These are phyloP conservation scores for Naumovozyma baii DNA, from an alignment of 805 yeast species.

Conservation along the genomic window DNA sequence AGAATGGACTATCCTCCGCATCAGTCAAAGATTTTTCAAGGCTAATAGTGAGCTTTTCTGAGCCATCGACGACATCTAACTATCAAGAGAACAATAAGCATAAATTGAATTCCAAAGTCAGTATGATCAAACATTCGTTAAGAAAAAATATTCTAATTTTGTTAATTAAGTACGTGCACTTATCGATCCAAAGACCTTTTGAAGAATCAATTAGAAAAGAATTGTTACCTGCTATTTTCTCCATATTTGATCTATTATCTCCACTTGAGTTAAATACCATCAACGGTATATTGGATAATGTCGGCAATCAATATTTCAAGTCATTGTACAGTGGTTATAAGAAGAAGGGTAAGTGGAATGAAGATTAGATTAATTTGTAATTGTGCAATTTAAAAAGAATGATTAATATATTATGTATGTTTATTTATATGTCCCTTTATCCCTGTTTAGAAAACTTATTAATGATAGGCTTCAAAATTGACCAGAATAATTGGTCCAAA, in stretches of 20 bases:
- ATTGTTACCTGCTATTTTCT: conserved; percentile 47
- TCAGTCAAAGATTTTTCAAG: conserved; percentile 47
- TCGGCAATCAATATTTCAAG: conserved; percentile 60
- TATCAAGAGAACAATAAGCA: conserved; percentile 23
- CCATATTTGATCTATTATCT: conserved; percentile 61
- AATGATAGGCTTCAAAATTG: conserved; percentile 12
- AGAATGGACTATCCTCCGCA: conserved; percentile 15
- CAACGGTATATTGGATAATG: conserved; percentile 54
- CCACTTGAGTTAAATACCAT: conserved; percentile 52
- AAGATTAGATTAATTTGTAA: conserved; percentile 28
- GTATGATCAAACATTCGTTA: conserved; percentile 47
- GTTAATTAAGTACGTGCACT: conserved; percentile 46
- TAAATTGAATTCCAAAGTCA: conserved; percentile 44
- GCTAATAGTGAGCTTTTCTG: conserved; percentile 59
- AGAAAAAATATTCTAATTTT: conserved; percentile 56
- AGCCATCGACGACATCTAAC: conserved; percentile 38
- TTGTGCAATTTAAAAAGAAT: background rate
- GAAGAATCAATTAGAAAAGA: conserved; percentile 37
- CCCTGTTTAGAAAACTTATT: conserved; percentile 4
- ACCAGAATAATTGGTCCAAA: conserved; percentile 20
- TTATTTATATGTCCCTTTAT: background rate
- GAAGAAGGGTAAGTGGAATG: conserved; percentile 75
- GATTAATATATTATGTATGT: background rate
- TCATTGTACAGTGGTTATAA: conserved; percentile 63
- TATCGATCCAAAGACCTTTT: conserved; percentile 43